A percentile compares a stretch with the other conserved stretches of the same genome.
Conservation (phyloP, 2,329 filamentous ascomycete species). For the Harringtonia aguacate region DNA sequence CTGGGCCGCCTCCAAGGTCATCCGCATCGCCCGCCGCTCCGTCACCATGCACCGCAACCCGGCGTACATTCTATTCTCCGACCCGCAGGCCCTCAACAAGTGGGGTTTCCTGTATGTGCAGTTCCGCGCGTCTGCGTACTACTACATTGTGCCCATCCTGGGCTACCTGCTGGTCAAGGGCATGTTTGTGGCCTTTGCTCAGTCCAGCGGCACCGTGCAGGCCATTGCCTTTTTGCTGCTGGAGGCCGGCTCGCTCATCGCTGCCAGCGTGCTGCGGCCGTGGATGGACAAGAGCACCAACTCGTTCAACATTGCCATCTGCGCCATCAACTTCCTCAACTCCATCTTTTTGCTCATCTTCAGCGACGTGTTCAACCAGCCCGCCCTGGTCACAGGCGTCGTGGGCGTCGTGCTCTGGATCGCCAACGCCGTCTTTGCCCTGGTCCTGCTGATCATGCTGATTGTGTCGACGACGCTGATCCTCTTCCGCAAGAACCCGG, state of each 20-base stretch:
- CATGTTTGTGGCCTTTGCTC: conserved; percentile 70
- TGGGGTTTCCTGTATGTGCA: conserved; percentile 90
- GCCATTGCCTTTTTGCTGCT: conserved; percentile 68
- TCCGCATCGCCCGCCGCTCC: conserved; percentile 69
- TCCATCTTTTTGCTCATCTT: conserved; percentile 73
- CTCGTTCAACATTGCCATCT: conserved; percentile 79
- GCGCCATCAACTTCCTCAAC: conserved; percentile 72
- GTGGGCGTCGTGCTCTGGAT: conserved; percentile 80
- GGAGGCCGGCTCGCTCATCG: conserved; percentile 61
- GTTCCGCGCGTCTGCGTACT: conserved; percentile 80
- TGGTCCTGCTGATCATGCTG: conserved; percentile 68
- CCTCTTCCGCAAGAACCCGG: conserved; percentile 74
- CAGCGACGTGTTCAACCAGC: conserved; percentile 70
- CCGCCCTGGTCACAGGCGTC: conserved; percentile 66
- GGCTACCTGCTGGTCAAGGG: conserved; percentile 66
- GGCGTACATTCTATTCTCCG: conserved; percentile 82
- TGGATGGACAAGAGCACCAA: conserved; percentile 97
- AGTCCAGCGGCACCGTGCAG: conserved; percentile 55
- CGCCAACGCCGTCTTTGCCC: conserved; percentile 65
- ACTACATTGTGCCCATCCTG: conserved; percentile 70
- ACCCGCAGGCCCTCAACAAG: conserved; percentile 75
- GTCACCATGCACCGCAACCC: conserved; percentile 83
- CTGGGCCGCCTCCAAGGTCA: conserved; percentile 75
- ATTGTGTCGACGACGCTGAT: conserved; percentile 55
- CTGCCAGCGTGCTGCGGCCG: conserved; percentile 64